Evolutionary conservation across 2,329 filamentous ascomycete species (phyloP).

Genomic region (Stachybotrys chlorohalonatus): DNA sequence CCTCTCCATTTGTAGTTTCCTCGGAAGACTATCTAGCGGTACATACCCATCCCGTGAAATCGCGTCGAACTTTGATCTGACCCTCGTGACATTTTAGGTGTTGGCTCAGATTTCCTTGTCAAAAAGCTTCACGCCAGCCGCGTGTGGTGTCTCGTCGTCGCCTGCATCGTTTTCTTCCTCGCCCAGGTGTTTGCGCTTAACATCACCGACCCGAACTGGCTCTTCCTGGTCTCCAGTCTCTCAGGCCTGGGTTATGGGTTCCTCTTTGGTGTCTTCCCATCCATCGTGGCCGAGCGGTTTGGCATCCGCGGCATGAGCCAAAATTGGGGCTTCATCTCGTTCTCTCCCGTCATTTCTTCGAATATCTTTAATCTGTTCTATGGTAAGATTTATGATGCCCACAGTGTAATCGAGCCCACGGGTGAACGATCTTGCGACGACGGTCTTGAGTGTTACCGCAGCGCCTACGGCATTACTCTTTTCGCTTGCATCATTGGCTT

Average conservation of each 20-base stretch:
- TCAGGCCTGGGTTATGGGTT: slow-evolving; percentile 89
- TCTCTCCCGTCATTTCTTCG: slow-evolving; percentile 77
- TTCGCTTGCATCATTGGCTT: slow-evolving; percentile 62
- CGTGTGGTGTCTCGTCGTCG: slow-evolving; percentile 81
- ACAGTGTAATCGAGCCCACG: slow-evolving; percentile 58
- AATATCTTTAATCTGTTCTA: slow-evolving; percentile 93
- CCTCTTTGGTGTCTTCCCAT: slow-evolving; percentile 88
- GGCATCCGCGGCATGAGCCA: slow-evolving; percentile 82
- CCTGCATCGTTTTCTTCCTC: slow-evolving; percentile 66
- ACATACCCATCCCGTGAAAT: slow-evolving; percentile 13
- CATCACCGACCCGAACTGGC: slow-evolving; percentile 66
- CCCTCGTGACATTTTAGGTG: slow-evolving; percentile 38
- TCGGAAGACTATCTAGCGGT: slow-evolving; percentile 72
- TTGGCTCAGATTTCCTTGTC: slow-evolving; percentile 84
- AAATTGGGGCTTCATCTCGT: slow-evolving; percentile 94
- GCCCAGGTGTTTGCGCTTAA: slow-evolving; percentile 71
- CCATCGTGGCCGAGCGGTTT: slow-evolving; percentile 82
- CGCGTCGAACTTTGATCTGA: too few relatives aligned
- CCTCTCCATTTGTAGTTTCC: slow-evolving; percentile 80
- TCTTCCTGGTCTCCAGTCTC: slow-evolving; percentile 71
- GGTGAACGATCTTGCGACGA: slow-evolving; percentile 69
- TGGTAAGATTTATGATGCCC: slow-evolving; percentile 71
- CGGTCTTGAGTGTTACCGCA: slow-evolving; percentile 70
- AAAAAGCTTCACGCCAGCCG: slow-evolving; percentile 72
- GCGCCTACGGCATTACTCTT: slow-evolving; percentile 74